phyloP scores from a whole-genome alignment of 352 stramenopile genomes.

The Globisporangium perplexum region DNA sequence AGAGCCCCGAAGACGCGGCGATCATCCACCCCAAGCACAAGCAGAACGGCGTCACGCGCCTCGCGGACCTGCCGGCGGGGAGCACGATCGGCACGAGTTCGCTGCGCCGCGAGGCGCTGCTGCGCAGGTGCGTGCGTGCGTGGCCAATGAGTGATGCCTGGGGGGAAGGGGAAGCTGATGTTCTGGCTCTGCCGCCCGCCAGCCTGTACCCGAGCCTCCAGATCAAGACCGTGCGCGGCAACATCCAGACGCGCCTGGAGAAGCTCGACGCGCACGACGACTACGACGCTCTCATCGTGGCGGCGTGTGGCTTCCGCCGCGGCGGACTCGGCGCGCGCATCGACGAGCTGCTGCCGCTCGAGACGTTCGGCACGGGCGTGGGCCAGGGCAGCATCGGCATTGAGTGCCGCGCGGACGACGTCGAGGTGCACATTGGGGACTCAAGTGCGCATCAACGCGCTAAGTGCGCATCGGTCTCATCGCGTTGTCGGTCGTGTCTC shows the following conservation, averaged over 20 bases:
- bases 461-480: no score
- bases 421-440: slow-evolving; percentile 2
- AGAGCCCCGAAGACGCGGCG: slow-evolving; percentile 75
- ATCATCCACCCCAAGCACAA: slow-evolving; percentile 86
- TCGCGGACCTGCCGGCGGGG: slow-evolving; percentile 55
- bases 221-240: slow-evolving; percentile 83
- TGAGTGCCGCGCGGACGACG: slow-evolving; percentile 67
- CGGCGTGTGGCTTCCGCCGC: slow-evolving; percentile 75
- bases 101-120: slow-evolving; percentile 71
- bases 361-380: slow-evolving; percentile 78
- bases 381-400: slow-evolving; percentile 85
- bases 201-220: slow-evolving; percentile 65
- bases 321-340: slow-evolving; percentile 65
- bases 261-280: slow-evolving; percentile 83
- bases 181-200: background rate
- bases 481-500: no score
- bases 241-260: slow-evolving; percentile 82
- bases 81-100: slow-evolving; percentile 83
- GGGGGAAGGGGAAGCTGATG: no score
- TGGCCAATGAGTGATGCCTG: background rate
- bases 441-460: no score
- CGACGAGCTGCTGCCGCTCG: slow-evolving; percentile 64
- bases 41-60: slow-evolving; percentile 40
- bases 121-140: slow-evolving; percentile 24
- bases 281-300: slow-evolving; percentile 86